Base-by-base conservation (phyloP, 495 filamentous ascomycete species). In the Aspergillus cavernicola region DNA sequence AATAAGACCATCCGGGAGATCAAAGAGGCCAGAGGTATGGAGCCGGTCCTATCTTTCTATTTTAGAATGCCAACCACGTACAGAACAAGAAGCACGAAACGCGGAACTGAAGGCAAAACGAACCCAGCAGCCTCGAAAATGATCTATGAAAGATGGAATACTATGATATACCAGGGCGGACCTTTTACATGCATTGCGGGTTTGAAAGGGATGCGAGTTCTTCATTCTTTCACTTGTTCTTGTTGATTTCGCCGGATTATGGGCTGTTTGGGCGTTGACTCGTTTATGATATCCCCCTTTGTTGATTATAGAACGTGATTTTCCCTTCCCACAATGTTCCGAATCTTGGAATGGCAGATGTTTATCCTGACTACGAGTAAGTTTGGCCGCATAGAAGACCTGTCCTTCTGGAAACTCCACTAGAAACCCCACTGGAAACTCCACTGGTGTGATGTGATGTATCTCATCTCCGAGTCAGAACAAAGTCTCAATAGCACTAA, bases 1-100 rank as follows among this genome's bases (percentile, higher is more conserved):
- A 52, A 58, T 9, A 53, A 55, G 31, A 62, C 55, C 2, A 40
- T 62, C 13, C 36, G 52, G 2, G 51, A 62, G 19, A 57, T 62
- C 22, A 43, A 62, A 11, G 46, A 55, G 36, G 48, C 31, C 38
- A 41, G 39, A 50, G 59, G 59, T 56, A 56, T 19, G 23, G 4
- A 16, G 13, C 3, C 11, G n/a, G n/a, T n/a, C n/a, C 33, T 26
- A 15, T 2, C n/a, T 15, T 31, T n/a, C 24, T 28, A 13, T 19
- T 13, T 13, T 13, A n/a, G 5, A 39, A 2, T 12, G 24, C 19
- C 9, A 39, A 13, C 24, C 33, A 15, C 3, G 13, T 18, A 38
- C 32, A 53, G 50, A 45, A 20, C 22, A 31, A 19, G 40, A 46
- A 12, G 39, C 20, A 11, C 31, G 50, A 18, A 35, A 53, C 7